These are phyloP conservation scores for Leccinum disarticulatum DNA, from an alignment of 768 basidiomycete genomes.

Conservation along the genomic window DNA sequence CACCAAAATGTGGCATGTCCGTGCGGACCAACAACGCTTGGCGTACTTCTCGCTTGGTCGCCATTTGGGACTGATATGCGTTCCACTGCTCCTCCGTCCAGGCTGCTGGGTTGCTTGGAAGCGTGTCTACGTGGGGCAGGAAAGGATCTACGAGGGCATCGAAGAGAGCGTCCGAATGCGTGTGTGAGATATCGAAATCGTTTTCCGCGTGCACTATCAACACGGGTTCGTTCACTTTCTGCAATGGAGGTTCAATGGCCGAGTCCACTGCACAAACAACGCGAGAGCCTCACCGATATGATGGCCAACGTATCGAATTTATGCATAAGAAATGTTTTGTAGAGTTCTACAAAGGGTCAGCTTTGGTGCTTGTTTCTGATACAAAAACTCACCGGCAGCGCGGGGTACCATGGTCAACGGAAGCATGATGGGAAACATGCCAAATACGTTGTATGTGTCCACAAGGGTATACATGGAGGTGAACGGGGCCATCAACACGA, in stretches of 20 bases:
- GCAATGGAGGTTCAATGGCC: slow-evolving; percentile 3
- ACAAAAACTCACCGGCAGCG: slow-evolving; percentile 53
- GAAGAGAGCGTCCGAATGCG: slow-evolving; percentile 70
- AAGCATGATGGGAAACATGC: slow-evolving; percentile 66
- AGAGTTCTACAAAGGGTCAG: slow-evolving; percentile 41
- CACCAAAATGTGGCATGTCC: slow-evolving; percentile 48
- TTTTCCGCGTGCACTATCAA: slow-evolving; percentile 74
- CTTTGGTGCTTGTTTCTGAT: not conserved
- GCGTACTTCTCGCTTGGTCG: slow-evolving; percentile 42
- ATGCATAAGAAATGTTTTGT: slow-evolving; percentile 54
- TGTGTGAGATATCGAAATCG: slow-evolving; percentile 71
- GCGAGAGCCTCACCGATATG: slow-evolving; percentile 49
- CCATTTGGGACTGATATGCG: slow-evolving; percentile 38
- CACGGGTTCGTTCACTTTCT: slow-evolving; percentile 69
- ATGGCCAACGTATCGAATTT: slow-evolving; percentile 63
- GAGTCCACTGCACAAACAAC: not conserved
- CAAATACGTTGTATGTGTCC: slow-evolving; percentile 66
- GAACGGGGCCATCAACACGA: slow-evolving; percentile 57
- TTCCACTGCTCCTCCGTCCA: slow-evolving; percentile 46
- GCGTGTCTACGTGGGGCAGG: slow-evolving; percentile 49
- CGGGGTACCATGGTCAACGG: slow-evolving; percentile 66
- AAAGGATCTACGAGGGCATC: slow-evolving; percentile 62
- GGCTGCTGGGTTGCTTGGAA: slow-evolving; percentile 30
- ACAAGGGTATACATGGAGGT: slow-evolving; percentile 58
- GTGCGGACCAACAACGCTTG: slow-evolving; percentile 45